Base-by-base conservation (phyloP, 208 protist species). In the Tritrichomonas musculus region DNA sequence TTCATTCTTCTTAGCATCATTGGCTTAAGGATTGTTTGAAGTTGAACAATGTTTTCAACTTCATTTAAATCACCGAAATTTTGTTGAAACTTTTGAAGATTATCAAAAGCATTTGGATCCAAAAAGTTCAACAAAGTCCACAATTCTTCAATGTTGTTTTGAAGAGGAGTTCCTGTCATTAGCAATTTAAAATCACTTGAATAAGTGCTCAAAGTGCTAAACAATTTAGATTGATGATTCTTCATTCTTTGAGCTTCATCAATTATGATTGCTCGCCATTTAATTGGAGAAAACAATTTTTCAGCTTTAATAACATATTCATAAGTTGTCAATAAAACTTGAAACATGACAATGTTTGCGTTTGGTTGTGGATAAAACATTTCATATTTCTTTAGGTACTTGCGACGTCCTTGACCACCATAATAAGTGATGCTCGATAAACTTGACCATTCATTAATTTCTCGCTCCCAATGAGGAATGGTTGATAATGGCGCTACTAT, bases 71-170 rank as follows among this genome's bases (percentile, higher is more conserved):
- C 33, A 36, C 50, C 50, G 72, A 73, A 92, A 30, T 5, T 30
- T 27, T 66, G 33, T 92, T 99, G 97, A 94, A 99, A 99, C 88
- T 97, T 96, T 47, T 98, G 97, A 64, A 94, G 66, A 88, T 96
- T 96, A 39, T 84, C 84, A 95, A 99, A 99, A 14, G 98, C 94
- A 60, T 97, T 94, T 13, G 98, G 98, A 44, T 98, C 97, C 11
- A 99, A 94, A 94, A 99, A 99, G 95, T 99, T 98, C 49, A 99
- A 96, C 65, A 99, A 95, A 39, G 98, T 96, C 98, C 98, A 99
- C 53, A 99, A 95, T 96, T 99, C 99, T 82, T 98, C 96, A 77
- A 99, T 93, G 95, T 99, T 99, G 95, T 99, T 99, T 96, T 99
- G 97, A 53, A 99, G 94, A 50, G 96, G 98, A 41, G 98, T 99